Evolutionary conservation across 2,329 filamentous ascomycete genomes (phyloP), one percentile per base, ranked within the genome.

Genomic region (Pseudogymnoascus destructans): DNA sequence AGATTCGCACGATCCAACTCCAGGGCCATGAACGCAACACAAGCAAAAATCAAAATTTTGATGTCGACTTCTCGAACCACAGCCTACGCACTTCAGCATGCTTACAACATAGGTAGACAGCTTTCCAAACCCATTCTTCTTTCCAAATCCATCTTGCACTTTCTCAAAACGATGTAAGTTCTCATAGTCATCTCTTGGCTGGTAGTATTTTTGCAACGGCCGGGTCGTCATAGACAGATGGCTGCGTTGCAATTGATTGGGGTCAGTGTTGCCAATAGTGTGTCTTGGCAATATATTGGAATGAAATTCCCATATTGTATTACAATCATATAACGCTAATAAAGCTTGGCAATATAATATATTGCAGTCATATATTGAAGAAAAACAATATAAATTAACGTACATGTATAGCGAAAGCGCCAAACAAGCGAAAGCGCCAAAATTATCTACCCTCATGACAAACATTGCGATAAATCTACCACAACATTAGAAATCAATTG

Each of bases 1-100:
- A 85, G 73, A 63, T 85, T 85, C 25, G 77, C 75, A 19, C 82
- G 73, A 67, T 85, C 80, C 23, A 84, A 71, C 62, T 85, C 78
- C 5, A 85, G 73, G 1, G 77, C 78, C 62, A 83, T 81, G 66
- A 84, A 84, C 67, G 81, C 82, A 30, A 82, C 60, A 63, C 73
- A 73, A 27, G 62, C 66, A 58, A 68, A 69, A 25, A 68, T 35
- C 66, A 69, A 66, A 46, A 72, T 70, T 9, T 65, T 64, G 7
- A 61, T 5, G 61, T 71, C 69, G 35, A 71, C 69, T 52, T 66
- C 65, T 25, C 63, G 49, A 15, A 65, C 58, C 55, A 66, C 49
- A 11, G n/a, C 32, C 36, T 63, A 58, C 55, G 8, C 13, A 49
- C 6, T 49, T 15, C 25, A 49, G 42, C n/a, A 49, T 49, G n/a